These are phyloP conservation scores for Teunomyces stri DNA, from an alignment of 805 yeast species.

Conservation along the genomic window DNA sequence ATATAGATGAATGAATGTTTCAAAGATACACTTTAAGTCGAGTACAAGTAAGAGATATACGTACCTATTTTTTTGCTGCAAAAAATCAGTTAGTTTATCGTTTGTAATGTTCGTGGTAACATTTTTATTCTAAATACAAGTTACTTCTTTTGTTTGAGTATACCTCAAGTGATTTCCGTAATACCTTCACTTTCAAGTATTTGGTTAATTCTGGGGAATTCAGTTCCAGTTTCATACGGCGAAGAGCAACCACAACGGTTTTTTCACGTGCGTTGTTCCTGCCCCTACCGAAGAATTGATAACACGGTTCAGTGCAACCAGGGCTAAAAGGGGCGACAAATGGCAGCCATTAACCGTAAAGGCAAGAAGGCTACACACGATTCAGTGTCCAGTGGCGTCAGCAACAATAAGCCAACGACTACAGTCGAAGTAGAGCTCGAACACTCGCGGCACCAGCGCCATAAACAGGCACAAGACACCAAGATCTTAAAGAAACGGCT, in stretches of 20 bases:
- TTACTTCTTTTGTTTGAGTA: too few species aligned
- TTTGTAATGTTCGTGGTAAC: too few species aligned
- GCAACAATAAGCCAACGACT: background rate
- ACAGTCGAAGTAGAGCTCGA: background rate
- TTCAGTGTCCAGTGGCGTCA: background rate
- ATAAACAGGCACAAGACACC: slow-evolving; percentile 3
- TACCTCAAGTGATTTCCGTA: too few species aligned
- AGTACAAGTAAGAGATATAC: too few species aligned
- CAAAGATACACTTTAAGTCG: too few species aligned
- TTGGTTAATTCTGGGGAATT: too few species aligned
- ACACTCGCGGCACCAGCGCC: slow-evolving; percentile 2
- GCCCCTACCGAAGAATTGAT: background rate
- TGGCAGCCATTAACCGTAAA: background rate
- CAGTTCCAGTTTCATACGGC: background rate
- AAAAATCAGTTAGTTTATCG: too few species aligned
- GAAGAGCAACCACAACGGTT: background rate
- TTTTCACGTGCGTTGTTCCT: background rate
- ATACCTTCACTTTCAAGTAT: too few species aligned
- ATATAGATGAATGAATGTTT: too few species aligned
- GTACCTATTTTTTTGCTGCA: too few species aligned
- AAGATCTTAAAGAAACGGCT: slow-evolving; percentile 20
- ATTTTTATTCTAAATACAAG: too few species aligned
- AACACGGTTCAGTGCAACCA: background rate
- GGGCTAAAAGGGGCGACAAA: background rate
- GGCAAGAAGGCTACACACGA: background rate